phyloP scores from a whole-genome alignment of 371 early-diverging fungal genomes.

The Mucor plumbeus region DNA sequence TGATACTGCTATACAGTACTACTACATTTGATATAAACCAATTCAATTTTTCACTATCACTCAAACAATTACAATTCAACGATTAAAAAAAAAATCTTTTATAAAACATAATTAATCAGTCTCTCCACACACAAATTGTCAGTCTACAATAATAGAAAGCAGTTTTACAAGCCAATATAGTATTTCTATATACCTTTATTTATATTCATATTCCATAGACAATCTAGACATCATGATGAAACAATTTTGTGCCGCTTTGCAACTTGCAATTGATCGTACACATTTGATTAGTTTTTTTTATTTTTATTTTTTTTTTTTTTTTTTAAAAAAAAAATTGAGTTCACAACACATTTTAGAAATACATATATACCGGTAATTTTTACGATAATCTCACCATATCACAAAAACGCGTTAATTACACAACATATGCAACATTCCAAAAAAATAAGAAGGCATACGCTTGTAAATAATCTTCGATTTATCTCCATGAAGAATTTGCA shows the following conservation, averaged over 20 bases:
- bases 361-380: too few species aligned
- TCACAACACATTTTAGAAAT: too few species aligned
- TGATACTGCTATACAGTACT: constrained; percentile 1
- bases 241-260: too few species aligned
- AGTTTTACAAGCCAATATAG: background rate
- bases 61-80: constrained; percentile 6
- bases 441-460: background rate
- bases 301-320: too few species aligned
- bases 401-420: background rate
- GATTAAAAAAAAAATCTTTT: constrained; percentile 8
- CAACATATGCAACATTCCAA: background rate
- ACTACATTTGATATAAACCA: constrained; percentile 5
- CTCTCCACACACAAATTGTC: background rate
- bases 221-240: background rate
- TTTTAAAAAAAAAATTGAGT: too few species aligned
- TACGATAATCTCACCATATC: too few species aligned
- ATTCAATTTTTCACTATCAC: constrained; percentile 8
- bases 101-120: constrained; percentile 1
- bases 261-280: background rate
- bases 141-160: background rate
- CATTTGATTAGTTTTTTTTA: background rate
- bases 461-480: too few species aligned
- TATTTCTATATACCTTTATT: too few species aligned
- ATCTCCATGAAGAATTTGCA: too few species aligned
- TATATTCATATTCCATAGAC: background rate